Conservation (phyloP, 1,284 basidiomycete species). For the Sporisorium exsertum region DNA sequence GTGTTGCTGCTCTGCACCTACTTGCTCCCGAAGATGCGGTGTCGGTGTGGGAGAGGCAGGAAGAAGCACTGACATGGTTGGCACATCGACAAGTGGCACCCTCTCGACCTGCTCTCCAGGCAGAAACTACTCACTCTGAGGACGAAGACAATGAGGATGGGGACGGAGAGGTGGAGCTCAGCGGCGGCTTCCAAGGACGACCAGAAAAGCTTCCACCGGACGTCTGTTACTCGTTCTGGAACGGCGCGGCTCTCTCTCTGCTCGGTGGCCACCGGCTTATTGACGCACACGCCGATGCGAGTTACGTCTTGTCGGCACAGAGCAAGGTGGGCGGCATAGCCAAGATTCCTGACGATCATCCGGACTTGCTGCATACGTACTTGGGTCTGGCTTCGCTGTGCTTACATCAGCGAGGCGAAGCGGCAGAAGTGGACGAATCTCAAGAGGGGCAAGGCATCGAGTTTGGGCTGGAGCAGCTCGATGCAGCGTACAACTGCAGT, state of each 20-base stretch:
- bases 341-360: conserved; percentile 59
- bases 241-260: conserved; percentile 56
- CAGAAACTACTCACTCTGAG: too few relatives aligned
- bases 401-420: conserved; percentile 45
- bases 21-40: neutral
- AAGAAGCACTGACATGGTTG: conserved; percentile 22
- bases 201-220: conserved; percentile 54
- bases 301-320: conserved; percentile 58
- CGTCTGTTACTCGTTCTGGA: conserved; percentile 68
- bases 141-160: too few relatives aligned
- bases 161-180: conserved; percentile 10
- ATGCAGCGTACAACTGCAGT: conserved; percentile 32
- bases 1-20: conserved; percentile 80
- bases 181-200: conserved; percentile 58
- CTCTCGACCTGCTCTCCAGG: neutral
- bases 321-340: conserved; percentile 60
- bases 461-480: conserved; percentile 25
- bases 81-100: conserved; percentile 35
- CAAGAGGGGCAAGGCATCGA: conserved; percentile 1
- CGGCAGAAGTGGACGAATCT: neutral
- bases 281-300: conserved; percentile 42
- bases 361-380: conserved; percentile 66
- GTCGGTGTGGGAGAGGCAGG: conserved; percentile 9
- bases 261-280: conserved; percentile 48
- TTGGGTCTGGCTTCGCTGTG: conserved; percentile 58